A percentile compares a stretch with the other conserved stretches of the same genome.
These are phyloP conservation scores for Panicum virgatum DNA, from an alignment of 202 grass and related monocot species.

Conservation along the genomic window DNA sequence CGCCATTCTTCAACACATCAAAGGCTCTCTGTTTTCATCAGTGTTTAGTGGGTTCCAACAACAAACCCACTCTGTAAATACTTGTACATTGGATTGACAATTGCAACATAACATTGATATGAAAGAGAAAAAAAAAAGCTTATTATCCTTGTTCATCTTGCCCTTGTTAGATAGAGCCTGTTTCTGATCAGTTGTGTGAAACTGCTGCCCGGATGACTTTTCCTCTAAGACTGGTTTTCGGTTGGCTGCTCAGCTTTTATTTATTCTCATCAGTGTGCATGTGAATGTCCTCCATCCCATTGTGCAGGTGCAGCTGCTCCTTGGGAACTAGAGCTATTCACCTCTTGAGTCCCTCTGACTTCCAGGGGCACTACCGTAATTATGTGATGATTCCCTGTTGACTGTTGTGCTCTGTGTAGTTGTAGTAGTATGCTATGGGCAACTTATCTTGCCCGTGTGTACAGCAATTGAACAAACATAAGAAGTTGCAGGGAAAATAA, in stretches of 20 bases:
- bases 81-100: constrained; percentile 35
- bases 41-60: background rate
- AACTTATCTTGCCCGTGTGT: constrained; percentile 1
- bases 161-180: too few species aligned
- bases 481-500: background rate
- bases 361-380: background rate
- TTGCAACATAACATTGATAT: constrained; percentile 28
- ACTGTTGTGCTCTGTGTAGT: too few species aligned
- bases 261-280: background rate
- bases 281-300: background rate
- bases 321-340: too few species aligned
- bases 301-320: too few species aligned
- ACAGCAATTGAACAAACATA: background rate
- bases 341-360: too few species aligned
- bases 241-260: constrained; percentile 22
- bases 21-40: background rate
- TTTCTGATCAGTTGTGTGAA: background rate
- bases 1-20: constrained; percentile 6
- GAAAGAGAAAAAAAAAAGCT: background rate
- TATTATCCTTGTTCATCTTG: background rate
- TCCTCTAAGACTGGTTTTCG: background rate
- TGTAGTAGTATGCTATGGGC: background rate
- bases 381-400: background rate
- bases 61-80: constrained; percentile 42
- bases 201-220: background rate